Percentiles rank a stretch among this genome's conserved stretches.
Evolutionary conservation across 2,329 filamentous ascomycete species (phyloP).

Genomic region (Colletotrichum sp.): DNA sequence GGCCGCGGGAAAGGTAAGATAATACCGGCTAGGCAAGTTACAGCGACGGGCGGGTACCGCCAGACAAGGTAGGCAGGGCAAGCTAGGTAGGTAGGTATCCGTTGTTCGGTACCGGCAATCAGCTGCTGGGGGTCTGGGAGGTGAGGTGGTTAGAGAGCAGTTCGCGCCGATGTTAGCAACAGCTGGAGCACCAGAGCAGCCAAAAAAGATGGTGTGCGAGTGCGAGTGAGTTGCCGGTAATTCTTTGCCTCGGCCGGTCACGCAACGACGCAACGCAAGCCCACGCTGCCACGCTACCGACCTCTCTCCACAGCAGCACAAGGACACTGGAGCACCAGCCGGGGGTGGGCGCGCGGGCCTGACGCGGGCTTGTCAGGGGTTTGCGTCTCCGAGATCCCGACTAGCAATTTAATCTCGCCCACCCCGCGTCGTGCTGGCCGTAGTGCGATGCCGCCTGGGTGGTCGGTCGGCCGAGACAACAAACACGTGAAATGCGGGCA

Average conservation of each 20-base stretch:
- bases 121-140: not conserved
- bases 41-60: constrained; percentile 3
- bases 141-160: not conserved
- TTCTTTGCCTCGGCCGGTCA: constrained; percentile 20
- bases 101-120: constrained; percentile 11
- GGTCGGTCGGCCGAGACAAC: not conserved
- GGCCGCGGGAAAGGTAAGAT: not conserved
- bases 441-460: not conserved
- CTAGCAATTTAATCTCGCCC: constrained; percentile 1
- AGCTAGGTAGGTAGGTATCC: not conserved
- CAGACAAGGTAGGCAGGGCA: not conserved
- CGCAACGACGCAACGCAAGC: constrained; percentile 3
- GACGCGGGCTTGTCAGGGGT: constrained; percentile 19
- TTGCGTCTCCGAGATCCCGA: constrained; percentile 17
- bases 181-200: not conserved
- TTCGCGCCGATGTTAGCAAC: constrained; percentile 7
- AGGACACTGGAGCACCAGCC: not conserved
- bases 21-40: not conserved
- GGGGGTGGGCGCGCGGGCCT: constrained; percentile 12
- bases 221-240: constrained; percentile 11
- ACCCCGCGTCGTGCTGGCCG: constrained; percentile 14
- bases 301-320: not conserved
- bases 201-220: not conserved
- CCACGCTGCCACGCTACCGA: not conserved
- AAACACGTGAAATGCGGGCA: constrained; percentile 17